Percentiles rank a stretch among this genome's conserved stretches.
phyloP scores from a whole-genome alignment of 2,329 filamentous ascomycete genomes.

The Trichoderma sp. region DNA sequence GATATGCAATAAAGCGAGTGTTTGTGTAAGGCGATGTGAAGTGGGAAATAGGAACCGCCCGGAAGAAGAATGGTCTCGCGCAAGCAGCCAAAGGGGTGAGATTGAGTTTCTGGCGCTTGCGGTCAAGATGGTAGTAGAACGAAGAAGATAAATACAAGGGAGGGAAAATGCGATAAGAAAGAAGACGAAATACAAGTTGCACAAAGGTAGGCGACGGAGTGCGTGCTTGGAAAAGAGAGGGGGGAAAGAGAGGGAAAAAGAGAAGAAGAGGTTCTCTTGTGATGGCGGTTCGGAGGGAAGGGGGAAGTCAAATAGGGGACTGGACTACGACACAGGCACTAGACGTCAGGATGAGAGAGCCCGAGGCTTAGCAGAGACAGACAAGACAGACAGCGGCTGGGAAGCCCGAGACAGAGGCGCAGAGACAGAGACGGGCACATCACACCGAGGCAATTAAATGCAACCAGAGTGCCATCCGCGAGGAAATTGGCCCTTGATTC shows the following conservation, averaged over 20 bases:
- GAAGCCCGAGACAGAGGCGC: too few species aligned
- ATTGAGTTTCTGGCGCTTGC: conserved; percentile 31
- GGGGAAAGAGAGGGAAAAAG: conserved; percentile 21
- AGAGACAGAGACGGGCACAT: not conserved
- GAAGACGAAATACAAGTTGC: conserved; percentile 11
- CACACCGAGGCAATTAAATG: conserved; percentile 40
- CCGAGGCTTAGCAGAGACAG: too few species aligned
- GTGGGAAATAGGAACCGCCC: conserved; percentile 31
- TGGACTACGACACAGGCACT: not conserved
- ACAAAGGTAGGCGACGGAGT: not conserved
- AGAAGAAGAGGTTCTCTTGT: not conserved
- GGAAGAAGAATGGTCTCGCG: conserved; percentile 40
- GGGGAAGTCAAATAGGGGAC: conserved; percentile 29
- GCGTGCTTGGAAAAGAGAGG: not conserved
- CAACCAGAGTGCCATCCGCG: conserved; percentile 13
- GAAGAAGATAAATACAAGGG: conserved; percentile 26
- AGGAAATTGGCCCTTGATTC: conserved; percentile 36
- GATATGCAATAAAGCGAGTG: conserved; percentile 44
- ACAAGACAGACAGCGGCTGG: too few species aligned
- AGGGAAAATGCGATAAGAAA: not conserved
- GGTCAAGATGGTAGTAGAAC: conserved; percentile 29
- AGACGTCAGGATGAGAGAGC: too few species aligned
- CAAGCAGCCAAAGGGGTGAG: conserved; percentile 23
- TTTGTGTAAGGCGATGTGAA: conserved; percentile 19
- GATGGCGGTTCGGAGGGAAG: conserved; percentile 29